Base-by-base conservation (phyloP, 164 flowering plant genomes). In the Magnolia kwangsiensis region DNA sequence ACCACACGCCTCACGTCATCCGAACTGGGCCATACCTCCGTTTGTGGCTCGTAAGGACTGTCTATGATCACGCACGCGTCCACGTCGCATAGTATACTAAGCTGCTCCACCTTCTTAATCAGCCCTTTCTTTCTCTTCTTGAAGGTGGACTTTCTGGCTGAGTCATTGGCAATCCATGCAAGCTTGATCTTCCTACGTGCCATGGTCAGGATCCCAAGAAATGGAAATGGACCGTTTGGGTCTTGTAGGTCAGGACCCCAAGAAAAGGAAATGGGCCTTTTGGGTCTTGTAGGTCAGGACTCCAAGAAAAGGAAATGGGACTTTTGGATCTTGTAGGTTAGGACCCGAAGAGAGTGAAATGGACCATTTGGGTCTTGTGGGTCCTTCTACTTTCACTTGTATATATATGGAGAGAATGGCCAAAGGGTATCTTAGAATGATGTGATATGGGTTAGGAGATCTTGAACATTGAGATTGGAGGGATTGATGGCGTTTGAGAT, bases 131-230 rank as follows among this genome's bases (percentile, higher is more conserved):
- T 90, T 73, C 92, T 83, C 78, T 91, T 90, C 84, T 88, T 91
- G 86, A 51, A 89, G 14, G 92, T 88, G 3, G 89, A 83, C 78
- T 84, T 92, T 51, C 92, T 85, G 0, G 88, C 82, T 0, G 88
- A 83, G 51, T 89, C 89, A 75, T 89, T 88, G 4, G 76, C 6
- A 63, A 89, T 92, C 85, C 76, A 89, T 0, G 88, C 89, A 2
- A 90, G 87, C 78, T 84, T 89, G 74, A 90, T 89, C 82, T 89
- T 91, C 87, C 87, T 91, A 49, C 93, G 82, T 0, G 92, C 85
- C 91, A 88, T 87, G 67, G 18, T 69, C 45, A 37, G 31, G 50
- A 68, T 16, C 3, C 61, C 61, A 55, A 55, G 18, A 51, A 14
- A 63, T 18, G 67, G 67, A 63, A n/a, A 6, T 27, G 29, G 29